These are phyloP conservation scores for Phaffia rhodozyma DNA, from an alignment of 1,284 basidiomycete species.

Conservation along the genomic window DNA sequence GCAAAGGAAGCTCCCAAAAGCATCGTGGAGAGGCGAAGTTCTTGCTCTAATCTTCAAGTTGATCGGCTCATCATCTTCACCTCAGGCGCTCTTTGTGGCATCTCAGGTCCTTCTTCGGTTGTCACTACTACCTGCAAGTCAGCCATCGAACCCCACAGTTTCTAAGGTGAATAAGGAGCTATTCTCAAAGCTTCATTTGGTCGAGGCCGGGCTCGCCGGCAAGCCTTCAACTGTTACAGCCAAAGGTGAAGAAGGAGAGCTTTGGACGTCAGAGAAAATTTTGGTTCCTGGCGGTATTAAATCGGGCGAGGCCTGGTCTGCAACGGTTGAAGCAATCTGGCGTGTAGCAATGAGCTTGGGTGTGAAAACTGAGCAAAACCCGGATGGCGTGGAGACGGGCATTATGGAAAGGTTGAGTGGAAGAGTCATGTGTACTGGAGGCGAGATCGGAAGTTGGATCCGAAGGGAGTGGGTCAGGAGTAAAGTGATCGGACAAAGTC, in stretches of 20 bases:
- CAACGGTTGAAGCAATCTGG: slow-evolving; percentile 49
- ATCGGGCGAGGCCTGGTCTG: slow-evolving; percentile 42
- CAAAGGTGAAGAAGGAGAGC: neutral
- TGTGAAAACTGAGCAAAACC: slow-evolving; percentile 18
- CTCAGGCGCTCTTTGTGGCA: slow-evolving; percentile 5
- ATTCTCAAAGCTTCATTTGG: neutral
- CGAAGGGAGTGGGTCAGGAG: slow-evolving; percentile 25
- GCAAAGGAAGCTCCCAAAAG: slow-evolving; percentile 31
- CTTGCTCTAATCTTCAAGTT: slow-evolving; percentile 1
- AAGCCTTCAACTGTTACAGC: slow-evolving; percentile 2
- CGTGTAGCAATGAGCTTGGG: slow-evolving; percentile 42
- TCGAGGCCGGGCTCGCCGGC: neutral
- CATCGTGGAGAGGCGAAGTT: slow-evolving; percentile 11
- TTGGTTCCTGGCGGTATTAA: slow-evolving; percentile 15
- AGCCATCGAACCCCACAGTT: slow-evolving; percentile 5
- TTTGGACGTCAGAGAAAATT: slow-evolving; percentile 24
- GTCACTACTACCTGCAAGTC: slow-evolving; percentile 11
- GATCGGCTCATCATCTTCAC: neutral
- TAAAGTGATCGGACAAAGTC: too few relatives aligned
- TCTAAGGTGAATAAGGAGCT: slow-evolving; percentile 4
- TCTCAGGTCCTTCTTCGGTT: slow-evolving; percentile 18
- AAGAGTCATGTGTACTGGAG: slow-evolving; percentile 39
- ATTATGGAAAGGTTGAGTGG: slow-evolving; percentile 47
- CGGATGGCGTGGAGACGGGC: slow-evolving; percentile 43
- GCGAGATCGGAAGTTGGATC: slow-evolving; percentile 43